A percentile compares a stretch with the other conserved stretches of the same genome.
phyloP scores from a whole-genome alignment of 2,329 filamentous ascomycete genomes.

The Alternaria brassicae region DNA sequence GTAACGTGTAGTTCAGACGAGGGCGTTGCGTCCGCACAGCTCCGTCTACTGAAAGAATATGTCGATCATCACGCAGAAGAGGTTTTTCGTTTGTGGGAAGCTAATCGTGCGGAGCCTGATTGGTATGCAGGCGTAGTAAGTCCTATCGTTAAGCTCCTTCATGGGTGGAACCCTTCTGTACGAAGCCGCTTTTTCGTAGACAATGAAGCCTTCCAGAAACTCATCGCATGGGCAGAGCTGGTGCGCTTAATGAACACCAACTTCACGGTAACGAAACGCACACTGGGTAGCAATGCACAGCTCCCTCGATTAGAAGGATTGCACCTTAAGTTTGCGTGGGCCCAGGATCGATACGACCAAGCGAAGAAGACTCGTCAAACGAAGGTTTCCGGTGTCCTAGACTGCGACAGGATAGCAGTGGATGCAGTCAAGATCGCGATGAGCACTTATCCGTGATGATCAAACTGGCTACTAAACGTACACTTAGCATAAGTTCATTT shows the following conservation, averaged over 20 bases:
- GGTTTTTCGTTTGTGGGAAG: conserved; percentile 6
- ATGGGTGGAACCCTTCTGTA: conserved; percentile 12
- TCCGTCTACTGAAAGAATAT: conserved; percentile 22
- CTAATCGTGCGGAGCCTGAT: conserved; percentile 8
- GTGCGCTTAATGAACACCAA: conserved; percentile 20
- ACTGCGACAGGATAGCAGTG: conserved; percentile 18
- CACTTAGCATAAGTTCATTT: neutral
- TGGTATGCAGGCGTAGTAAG: conserved; percentile 11
- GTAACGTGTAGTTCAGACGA: conserved; percentile 16
- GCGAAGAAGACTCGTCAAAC: conserved; percentile 5
- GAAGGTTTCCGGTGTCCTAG: neutral
- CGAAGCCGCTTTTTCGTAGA: conserved; percentile 10
- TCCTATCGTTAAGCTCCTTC: conserved; percentile 14
- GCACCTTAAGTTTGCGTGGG: conserved; percentile 10
- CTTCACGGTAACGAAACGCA: neutral
- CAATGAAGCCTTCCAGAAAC: conserved; percentile 16
- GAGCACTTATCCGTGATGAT: neutral
- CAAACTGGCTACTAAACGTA: neutral
- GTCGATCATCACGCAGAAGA: conserved; percentile 20
- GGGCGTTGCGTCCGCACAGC: conserved; percentile 14
- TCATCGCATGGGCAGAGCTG: conserved; percentile 22
- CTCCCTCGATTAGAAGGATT: conserved; percentile 14
- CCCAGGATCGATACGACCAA: conserved; percentile 15
- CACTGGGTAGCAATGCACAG: neutral
- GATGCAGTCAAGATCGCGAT: conserved; percentile 13